These are phyloP conservation scores for Candida sp. DNA, from an alignment of 1,139 yeast species.

Conservation along the genomic window DNA sequence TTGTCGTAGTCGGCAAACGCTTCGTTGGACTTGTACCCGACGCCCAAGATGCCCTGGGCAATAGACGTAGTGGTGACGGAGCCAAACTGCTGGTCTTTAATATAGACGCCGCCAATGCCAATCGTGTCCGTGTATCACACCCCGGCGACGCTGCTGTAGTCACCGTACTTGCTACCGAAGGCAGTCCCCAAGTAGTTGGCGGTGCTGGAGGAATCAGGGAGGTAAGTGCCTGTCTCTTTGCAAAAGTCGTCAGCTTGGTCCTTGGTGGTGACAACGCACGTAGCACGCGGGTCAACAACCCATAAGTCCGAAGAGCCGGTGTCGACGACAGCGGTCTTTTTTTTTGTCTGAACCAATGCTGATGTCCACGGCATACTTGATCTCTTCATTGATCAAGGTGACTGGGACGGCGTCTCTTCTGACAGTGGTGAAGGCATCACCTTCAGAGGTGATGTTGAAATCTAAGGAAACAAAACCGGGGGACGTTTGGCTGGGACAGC, in stretches of 20 bases:
- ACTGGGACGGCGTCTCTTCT: constrained; percentile 8
- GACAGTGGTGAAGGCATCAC: background rate
- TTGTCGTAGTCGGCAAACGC: constrained; percentile 26
- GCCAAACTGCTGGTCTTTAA: constrained; percentile 19
- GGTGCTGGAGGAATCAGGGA: constrained; percentile 8
- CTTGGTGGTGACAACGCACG: constrained; percentile 3
- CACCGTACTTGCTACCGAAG: constrained; percentile 15
- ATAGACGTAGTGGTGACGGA: constrained; percentile 16
- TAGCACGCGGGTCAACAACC: constrained; percentile 16
- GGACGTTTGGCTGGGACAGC: constrained; percentile 9
- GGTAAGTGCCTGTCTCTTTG: constrained; percentile 7
- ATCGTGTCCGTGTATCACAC: constrained; percentile 56
- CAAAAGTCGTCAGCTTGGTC: constrained; percentile 3
- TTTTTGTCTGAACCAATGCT: constrained; percentile 15
- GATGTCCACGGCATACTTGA: constrained; percentile 10
- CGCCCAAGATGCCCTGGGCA: constrained; percentile 23
- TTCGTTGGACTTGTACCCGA: constrained; percentile 19
- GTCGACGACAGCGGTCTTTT: constrained; percentile 12
- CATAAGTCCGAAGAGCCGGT: constrained; percentile 38
- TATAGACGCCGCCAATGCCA: constrained; percentile 14
- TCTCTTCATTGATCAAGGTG: constrained; percentile 8
- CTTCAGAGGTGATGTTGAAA: constrained; percentile 8
- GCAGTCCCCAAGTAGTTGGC: constrained; percentile 9
- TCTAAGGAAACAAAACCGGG: constrained; percentile 13
- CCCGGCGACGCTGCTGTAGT: constrained; percentile 39